Evolutionary conservation across 2,329 filamentous ascomycete species (phyloP), one percentile per base, ranked within the genome.

Genomic region (Geoglossum cookeanum): DNA sequence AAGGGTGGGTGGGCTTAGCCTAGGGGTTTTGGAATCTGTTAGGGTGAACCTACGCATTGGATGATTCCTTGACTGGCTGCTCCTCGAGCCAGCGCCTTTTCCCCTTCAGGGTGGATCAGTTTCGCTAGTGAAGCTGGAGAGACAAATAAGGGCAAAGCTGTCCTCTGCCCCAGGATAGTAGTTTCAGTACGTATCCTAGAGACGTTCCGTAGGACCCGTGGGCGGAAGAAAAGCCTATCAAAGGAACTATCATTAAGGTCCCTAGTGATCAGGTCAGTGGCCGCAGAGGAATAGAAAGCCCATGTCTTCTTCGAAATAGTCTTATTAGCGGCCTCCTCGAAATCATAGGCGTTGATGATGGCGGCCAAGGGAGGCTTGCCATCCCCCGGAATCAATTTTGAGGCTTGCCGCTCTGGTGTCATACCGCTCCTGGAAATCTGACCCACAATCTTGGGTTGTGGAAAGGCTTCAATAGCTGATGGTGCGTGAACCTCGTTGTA

Each of bases 401-500:
- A 45, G 62, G 60, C 55, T 64, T 61, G 58, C 64, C 65, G 67
- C 30, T 66, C 60, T 15, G 64, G 59, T 17, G 63, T 63, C 49
- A 57, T 55, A 59, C 48, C 22, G 22, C 2, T 22, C 22, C 22
- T 22, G 22, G 22, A 22, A 22, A 22, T 22, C 22, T 22, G 22
- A 22, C 71, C 68, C 58, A 70, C 65, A 52, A 69, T 65, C 59
- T 71, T 69, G 13, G 68, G 70, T 32, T 70, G 63, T 51, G 72
- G 68, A 56, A 79, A 66, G 35, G 63, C 63, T 35, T 65, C 61
- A 56, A 74, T 67, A 7, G 74, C 63, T n/a, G 66, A 70, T 29
- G 70, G 68, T 1, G 73, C 67, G 65, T 80, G 77, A 35, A 77
- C 71, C 61, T 73, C 70, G 30, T 71, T 73, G 68, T 77, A 83